Base-by-base conservation (phyloP, 2,329 filamentous ascomycete genomes). In the Cytospora piceae region DNA sequence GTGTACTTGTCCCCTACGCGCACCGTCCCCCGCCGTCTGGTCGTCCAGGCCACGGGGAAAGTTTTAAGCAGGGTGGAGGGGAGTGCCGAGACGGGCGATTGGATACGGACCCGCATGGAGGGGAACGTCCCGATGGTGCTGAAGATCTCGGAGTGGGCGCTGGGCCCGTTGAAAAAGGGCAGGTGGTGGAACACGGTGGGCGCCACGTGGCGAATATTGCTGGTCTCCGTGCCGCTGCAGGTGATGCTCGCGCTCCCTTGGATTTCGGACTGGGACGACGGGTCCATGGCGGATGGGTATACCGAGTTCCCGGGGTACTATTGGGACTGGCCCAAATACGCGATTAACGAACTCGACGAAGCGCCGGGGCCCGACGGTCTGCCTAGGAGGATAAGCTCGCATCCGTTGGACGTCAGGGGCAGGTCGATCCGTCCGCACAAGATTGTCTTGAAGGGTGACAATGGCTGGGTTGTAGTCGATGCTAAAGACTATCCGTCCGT, bases 241-340 rank as follows among this genome's bases (percentile, higher is more conserved):
- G 22, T 71, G 11, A 55, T 72, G 54, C 55, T 72, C 3, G 63
- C 68, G 1, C 58, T 69, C 20, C 70, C 69, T 4, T 27, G 52
- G 3, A 61, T 64, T 1, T 63, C 64, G n/a, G 64, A 67, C 2
- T 71, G 68, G 68, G 66, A 70, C 6, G 64, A 70, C 34, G 69
- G 51, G 6, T 69, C 70, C 9, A 56, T 69, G 3, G 55, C 59
- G 17, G 67, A 69, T 9, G 68, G 63, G 7, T 73, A 73, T 34
- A 71, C 68, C 0, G 69, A 72, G 20, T 72, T 69, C 55, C 70
- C 70, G 4, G 68, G 64, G 1, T 72, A 71, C 24, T 66, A 72
- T 55, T 73, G 71, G 71, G 64, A 71, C 54, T 73, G 71, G 71
- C 67, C 72, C 0, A 72, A 73, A 27, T 68, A 72, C 54, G 69